phyloP scores from a whole-genome alignment of 164 flowering plant species.

The Sedum album region DNA sequence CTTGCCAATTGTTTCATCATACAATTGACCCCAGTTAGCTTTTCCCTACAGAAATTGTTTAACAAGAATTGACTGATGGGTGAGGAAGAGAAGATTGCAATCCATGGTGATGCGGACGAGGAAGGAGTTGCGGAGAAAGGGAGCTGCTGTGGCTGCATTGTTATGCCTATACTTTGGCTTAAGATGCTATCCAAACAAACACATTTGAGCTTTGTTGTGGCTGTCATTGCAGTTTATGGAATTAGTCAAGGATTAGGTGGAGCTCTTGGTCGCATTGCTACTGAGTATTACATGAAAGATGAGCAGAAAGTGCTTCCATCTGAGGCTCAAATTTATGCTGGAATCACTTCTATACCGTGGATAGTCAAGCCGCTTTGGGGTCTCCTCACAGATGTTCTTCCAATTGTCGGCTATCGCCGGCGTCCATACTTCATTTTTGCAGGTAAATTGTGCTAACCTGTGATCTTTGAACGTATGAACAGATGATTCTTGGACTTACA shows the following conservation, averaged over 20 bases:
- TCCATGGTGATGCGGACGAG: conserved; percentile 15
- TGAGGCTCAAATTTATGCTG: conserved; percentile 69
- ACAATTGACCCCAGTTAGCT: neutral
- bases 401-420: conserved; percentile 49
- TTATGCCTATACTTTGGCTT: conserved; percentile 48
- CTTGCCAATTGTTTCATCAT: neutral
- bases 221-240: conserved; percentile 65
- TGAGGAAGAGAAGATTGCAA: conserved; percentile 32
- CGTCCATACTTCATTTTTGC: conserved; percentile 57
- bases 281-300: conserved; percentile 86
- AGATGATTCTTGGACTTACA: neutral
- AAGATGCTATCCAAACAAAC: conserved; percentile 56
- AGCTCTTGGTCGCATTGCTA: conserved; percentile 46
- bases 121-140: conserved; percentile 10
- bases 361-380: conserved; percentile 94
- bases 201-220: conserved; percentile 85
- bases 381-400: conserved; percentile 81
- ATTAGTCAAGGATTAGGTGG: conserved; percentile 85
- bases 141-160: conserved; percentile 16
- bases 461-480: no score
- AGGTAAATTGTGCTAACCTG: conserved; percentile 23
- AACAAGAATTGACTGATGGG: conserved; percentile 19
- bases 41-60: neutral
- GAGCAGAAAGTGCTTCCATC: conserved; percentile 90
- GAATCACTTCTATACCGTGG: conserved; percentile 76